Evolutionary conservation across 208 protist genomes (phyloP).

Genomic region (Vickermania spadyakhi): DNA sequence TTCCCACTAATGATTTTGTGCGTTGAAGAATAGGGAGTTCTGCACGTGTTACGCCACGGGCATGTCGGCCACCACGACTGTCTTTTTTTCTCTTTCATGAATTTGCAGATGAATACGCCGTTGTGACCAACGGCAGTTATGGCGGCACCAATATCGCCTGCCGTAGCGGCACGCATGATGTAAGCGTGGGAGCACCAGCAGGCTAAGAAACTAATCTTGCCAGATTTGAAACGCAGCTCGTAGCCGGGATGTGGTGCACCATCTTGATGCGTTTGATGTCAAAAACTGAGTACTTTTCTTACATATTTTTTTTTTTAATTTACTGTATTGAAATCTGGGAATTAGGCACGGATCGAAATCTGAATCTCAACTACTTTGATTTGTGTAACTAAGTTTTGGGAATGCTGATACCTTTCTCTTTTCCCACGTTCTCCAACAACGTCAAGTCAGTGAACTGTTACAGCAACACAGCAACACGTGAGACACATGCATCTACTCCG

Average conservation of each 20-base stretch:
- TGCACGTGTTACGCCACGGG: conserved; percentile 81
- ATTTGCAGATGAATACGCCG: conserved; percentile 80
- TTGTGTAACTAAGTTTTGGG: conserved; percentile 81
- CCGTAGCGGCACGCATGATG: conserved; percentile 93
- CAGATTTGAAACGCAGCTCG: conserved; percentile 78
- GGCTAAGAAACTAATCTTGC: conserved; percentile 58
- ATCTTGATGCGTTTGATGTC: conserved; percentile 80
- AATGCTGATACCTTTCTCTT: conserved; percentile 42
- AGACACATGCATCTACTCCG: too few species aligned
- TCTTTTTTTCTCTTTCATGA: conserved; percentile 88
- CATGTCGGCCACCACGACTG: conserved; percentile 85
- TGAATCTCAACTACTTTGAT: conserved; percentile 82
- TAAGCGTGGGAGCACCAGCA: conserved; percentile 87
- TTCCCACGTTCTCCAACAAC: too few species aligned
- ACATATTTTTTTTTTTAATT: conserved; percentile 99
- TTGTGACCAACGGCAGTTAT: conserved; percentile 93
- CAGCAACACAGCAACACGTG: too few species aligned
- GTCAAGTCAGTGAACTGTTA: too few species aligned
- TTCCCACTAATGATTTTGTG: too few species aligned
- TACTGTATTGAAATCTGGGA: conserved; percentile 99
- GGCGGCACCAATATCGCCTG: conserved; percentile 91
- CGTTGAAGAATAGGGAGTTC: conserved; percentile 87
- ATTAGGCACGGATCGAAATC: conserved; percentile 93
- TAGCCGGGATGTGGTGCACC: conserved; percentile 73
- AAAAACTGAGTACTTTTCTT: conserved; percentile 95